Conservation (phyloP, 148 eudicot species). For the Agrostemma githago region DNA sequence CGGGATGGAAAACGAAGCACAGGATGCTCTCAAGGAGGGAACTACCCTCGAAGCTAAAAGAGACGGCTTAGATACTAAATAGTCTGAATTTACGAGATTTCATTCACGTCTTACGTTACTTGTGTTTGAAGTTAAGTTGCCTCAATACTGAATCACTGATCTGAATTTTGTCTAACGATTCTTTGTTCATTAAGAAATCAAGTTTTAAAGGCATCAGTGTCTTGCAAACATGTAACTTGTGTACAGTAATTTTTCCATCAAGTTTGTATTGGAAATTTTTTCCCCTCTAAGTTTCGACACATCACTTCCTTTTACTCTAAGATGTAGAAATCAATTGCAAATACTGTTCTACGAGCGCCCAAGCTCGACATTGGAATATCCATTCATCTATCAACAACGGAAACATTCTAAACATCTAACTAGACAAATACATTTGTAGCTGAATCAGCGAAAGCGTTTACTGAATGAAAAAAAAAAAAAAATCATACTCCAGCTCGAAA, state of each 20-base stretch:
- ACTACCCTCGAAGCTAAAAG: constrained; percentile 52
- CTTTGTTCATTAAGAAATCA: neutral
- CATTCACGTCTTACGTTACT: neutral
- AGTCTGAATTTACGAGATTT: constrained; percentile 7
- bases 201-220: constrained; percentile 15
- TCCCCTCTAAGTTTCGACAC: too few species aligned
- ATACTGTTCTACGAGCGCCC: too few species aligned
- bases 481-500: constrained; percentile 51
- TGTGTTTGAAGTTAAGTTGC: constrained; percentile 11
- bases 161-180: neutral
- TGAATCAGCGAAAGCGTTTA: too few species aligned
- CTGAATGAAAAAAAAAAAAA: neutral
- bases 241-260: constrained; percentile 22
- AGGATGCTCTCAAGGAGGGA: constrained; percentile 51
- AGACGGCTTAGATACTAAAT: constrained; percentile 24
- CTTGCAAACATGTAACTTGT: constrained; percentile 25
- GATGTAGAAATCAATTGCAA: too few species aligned
- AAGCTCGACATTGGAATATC: too few species aligned
- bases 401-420: too few species aligned
- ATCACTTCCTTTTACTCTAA: too few species aligned
- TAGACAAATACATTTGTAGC: too few species aligned
- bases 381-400: too few species aligned
- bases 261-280: neutral
- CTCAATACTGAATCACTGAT: constrained; percentile 13
- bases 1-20: constrained; percentile 55